Evolutionary conservation across 2,329 filamentous ascomycete species (phyloP).

Genomic region (Lasiodiplodia gonubiensis): DNA sequence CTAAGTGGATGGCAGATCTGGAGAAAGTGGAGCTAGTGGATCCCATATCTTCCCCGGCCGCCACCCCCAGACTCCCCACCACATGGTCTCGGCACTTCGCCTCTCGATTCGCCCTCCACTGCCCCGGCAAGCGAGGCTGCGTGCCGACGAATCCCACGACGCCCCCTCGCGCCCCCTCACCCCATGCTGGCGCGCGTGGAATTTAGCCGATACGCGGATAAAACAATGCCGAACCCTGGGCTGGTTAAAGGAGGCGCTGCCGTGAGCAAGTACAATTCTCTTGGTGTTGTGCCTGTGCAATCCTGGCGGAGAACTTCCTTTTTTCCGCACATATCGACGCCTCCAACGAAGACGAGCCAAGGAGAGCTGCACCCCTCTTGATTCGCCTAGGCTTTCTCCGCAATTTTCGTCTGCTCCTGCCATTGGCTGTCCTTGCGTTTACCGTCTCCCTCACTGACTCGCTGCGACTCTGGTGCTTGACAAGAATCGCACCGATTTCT

Average conservation of each 20-base stretch:
- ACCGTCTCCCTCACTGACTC: constrained; percentile 5
- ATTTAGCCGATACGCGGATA: constrained; percentile 27
- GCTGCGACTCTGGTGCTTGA: neutral
- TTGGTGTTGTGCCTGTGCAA: constrained; percentile 1
- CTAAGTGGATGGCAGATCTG: constrained; percentile 9
- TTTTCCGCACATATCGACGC: constrained; percentile 1
- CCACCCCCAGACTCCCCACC: constrained; percentile 13
- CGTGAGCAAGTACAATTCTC: neutral
- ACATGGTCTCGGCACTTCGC: neutral
- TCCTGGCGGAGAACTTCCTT: neutral
- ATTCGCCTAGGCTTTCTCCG: constrained; percentile 5
- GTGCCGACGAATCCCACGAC: neutral
- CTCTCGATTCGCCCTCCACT: neutral
- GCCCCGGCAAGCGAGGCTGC: neutral
- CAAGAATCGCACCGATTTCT: neutral
- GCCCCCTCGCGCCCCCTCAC: neutral
- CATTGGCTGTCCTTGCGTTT: neutral
- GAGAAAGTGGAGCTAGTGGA: constrained; percentile 22
- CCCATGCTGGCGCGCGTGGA: neutral
- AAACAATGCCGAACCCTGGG: neutral
- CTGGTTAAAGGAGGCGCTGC: constrained; percentile 15
- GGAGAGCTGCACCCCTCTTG: constrained; percentile 10
- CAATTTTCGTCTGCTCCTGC: neutral
- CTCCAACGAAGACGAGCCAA: neutral
- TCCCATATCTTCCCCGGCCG: constrained; percentile 1